Percentiles rank a stretch among this genome's conserved stretches.
Conservation (phyloP, 768 basidiomycete genomes). For the Leccinum incarnatum region DNA sequence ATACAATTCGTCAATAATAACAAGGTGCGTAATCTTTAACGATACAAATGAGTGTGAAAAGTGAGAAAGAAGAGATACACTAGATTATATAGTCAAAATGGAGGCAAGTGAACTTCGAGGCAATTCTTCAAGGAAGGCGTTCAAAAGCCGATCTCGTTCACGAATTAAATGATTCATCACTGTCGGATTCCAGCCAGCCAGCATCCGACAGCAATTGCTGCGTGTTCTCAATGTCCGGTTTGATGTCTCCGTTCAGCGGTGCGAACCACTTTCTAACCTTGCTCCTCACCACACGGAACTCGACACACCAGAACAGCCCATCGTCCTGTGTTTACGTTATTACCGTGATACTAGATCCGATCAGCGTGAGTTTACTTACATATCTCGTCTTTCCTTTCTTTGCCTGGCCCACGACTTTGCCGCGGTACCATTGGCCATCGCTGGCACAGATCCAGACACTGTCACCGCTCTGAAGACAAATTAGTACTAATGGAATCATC, state of each 20-base stretch:
- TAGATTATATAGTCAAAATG: background rate
- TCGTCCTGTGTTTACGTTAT: conserved; percentile 36
- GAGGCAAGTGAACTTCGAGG: background rate
- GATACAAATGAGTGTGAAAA: conserved; percentile 1
- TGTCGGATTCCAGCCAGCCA: conserved; percentile 40
- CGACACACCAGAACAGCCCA: conserved; percentile 54
- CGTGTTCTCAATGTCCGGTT: conserved; percentile 51
- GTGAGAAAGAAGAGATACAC: background rate
- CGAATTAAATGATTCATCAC: background rate
- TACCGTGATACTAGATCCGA: too few relatives aligned
- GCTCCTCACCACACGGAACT: conserved; percentile 34
- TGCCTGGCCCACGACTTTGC: conserved; percentile 45
- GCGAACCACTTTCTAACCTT: conserved; percentile 59
- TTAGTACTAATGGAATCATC: background rate
- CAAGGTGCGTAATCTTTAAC: background rate
- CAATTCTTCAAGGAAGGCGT: too few relatives aligned
- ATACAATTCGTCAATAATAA: background rate
- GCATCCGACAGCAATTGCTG: conserved; percentile 47
- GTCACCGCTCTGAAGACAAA: conserved; percentile 39
- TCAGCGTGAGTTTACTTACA: conserved; percentile 32
- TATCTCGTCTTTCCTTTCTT: conserved; percentile 45
- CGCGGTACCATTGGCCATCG: conserved; percentile 50
- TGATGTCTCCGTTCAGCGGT: conserved; percentile 64
- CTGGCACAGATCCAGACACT: conserved; percentile 51
- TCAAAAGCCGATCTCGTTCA: background rate